phyloP scores from a whole-genome alignment of 2,329 filamentous ascomycete genomes.

The Ascochyta lentis region DNA sequence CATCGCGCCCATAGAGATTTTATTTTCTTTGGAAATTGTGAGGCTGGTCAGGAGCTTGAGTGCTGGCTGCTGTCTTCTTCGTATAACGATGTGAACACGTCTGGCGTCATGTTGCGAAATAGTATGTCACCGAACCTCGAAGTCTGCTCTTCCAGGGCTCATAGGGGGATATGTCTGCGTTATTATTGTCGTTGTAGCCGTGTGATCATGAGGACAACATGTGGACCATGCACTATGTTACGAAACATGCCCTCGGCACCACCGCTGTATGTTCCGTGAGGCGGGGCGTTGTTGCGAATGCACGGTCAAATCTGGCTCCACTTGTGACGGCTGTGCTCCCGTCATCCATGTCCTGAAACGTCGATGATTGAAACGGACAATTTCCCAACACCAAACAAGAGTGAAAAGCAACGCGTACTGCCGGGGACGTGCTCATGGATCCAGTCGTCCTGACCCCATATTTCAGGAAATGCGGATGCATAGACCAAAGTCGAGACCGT shows the following conservation, averaged over 20 bases:
- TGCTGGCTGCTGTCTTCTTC: no score
- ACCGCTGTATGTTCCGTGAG: background rate
- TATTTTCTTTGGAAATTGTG: no score
- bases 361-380: constrained; percentile 9
- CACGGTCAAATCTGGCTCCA: constrained; percentile 8
- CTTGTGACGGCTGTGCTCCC: constrained; percentile 6
- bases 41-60: no score
- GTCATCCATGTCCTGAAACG: constrained; percentile 12
- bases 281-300: background rate
- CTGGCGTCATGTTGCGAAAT: no score
- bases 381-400: constrained; percentile 11
- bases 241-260: background rate
- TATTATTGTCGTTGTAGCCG: no score
- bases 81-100: no score
- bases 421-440: constrained; percentile 1
- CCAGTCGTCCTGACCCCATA: constrained; percentile 3
- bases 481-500: constrained; percentile 1
- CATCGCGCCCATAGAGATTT: no score
- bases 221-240: background rate
- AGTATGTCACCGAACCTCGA: no score
- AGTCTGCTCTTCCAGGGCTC: no score
- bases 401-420: constrained; percentile 7
- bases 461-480: background rate
- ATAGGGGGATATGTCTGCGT: no score
- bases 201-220: background rate